Evolutionary conservation across 352 stramenopile genomes (phyloP), one percentile per base, ranked within the genome.

Genomic region (Globisporangium viniferum): DNA sequence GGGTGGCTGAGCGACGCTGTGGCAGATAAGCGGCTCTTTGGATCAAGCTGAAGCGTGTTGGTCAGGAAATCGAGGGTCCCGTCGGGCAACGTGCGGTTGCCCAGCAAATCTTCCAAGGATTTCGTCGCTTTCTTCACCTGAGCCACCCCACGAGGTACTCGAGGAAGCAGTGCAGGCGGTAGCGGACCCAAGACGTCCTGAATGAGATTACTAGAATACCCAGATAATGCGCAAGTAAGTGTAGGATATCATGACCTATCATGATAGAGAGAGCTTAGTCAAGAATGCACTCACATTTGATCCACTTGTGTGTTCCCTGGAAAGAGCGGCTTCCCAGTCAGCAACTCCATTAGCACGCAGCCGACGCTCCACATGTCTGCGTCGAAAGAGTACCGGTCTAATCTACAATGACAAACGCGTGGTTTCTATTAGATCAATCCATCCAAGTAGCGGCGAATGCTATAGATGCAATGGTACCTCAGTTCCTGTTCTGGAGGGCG

Each of bases 311-410:
- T 90, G 64, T 77, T 89, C 20, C 87, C 87, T 0, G 83, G 83
- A 46, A 94, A 94, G 10, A 94, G 73, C 3, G 87, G 87, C 4
- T 80, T 76, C n/a, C 87, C 87, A 15, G 82, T 91, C 15, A 94
- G 72, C 24, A 94, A 71, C 36, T 94, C 87, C 64, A 89, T 79
- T 7, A 93, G 71, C 12, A 94, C 80, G 54, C 87, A 94, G 2
- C 87, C 85, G 2, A 93, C 80, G 55, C 87, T 91, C 87, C 87
- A 94, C 48, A 94, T 84, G 53, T 94, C 87, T 8, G 87, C 85
- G 65, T 91, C 81, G 60, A 92, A 94, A 20, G 84, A 91, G 73
- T 93, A 94, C 27, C 83, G 83, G 67, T 89, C 85, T 18, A 89
- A 74, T 22, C 86, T 94, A 62, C 29, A 63, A 51, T 20, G 33